Evolutionary conservation across 306 rosid genomes (phyloP), one percentile per base, ranked within the genome.

Genomic region (Myrica gale): DNA sequence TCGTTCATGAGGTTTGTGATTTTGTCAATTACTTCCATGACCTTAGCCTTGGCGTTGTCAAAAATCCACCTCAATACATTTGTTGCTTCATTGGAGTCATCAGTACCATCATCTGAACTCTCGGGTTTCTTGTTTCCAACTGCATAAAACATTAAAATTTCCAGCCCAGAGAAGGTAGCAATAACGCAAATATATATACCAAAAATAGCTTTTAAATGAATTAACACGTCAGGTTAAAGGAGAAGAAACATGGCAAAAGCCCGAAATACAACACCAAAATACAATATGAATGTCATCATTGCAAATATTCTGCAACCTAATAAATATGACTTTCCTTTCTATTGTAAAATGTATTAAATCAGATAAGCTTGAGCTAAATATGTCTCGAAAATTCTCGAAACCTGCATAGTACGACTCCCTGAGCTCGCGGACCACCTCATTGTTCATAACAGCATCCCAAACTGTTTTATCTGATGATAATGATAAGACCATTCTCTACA

Each of bases 361-460:
- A 72, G 10, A 61, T 12, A 46, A 9, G 52, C 15, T 47, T 55
- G 44, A 9, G 52, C 15, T 47, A 46, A 53, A 70, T 10, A 5
- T 23, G 21, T 13, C 37, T 15, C 26, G 48, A 10, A 63, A 68
- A 76, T 71, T 71, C 82, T 42, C 11, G 16, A 5, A 79, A 93
- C 97, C 95, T 82, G 88, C 73, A 62, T 57, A 62, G 71, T 84
- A 67, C 6, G 86, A 79, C 19, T 89, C 92, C 81, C 78, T 84
- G 7, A 93, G 83, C 86, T 90, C 90, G 9, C 78, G 84, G 70
- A 93, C 95, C 69, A 50, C 87, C 76, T 89, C 93, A 77, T 93
- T 93, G 79, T 86, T 86, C 86, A 88, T 61, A 69, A 93, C 87
- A 42, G 97, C 97, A 42, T 93, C 90, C 98, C 97, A 93, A 78